These are phyloP conservation scores for Falciphora oryzae DNA, from an alignment of 2,329 filamentous ascomycete genomes.

Conservation along the genomic window DNA sequence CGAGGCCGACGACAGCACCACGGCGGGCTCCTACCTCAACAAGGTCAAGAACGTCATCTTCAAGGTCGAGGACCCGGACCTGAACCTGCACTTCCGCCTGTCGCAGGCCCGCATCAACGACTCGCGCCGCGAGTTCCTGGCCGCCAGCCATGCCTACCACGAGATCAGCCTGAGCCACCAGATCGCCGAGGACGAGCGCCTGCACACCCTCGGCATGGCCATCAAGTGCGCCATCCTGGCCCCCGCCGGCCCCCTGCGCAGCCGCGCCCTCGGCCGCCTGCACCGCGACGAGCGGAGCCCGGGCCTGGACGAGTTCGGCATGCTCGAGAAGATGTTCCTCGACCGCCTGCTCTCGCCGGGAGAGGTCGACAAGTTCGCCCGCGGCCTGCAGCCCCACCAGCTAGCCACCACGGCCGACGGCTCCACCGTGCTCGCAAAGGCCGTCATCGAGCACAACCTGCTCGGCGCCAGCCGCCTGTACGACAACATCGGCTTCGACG, in stretches of 20 bases:
- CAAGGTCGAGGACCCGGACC: slow-evolving; percentile 65
- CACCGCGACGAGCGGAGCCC: slow-evolving; percentile 88
- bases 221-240: slow-evolving; percentile 91
- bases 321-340: slow-evolving; percentile 96
- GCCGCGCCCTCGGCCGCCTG: slow-evolving; percentile 70
- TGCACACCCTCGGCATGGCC: slow-evolving; percentile 78
- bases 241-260: slow-evolving; percentile 80
- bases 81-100: slow-evolving; percentile 80
- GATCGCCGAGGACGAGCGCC: slow-evolving; percentile 80
- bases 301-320: slow-evolving; percentile 72
- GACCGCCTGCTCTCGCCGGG: slow-evolving; percentile 73
- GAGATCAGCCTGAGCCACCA: slow-evolving; percentile 71
- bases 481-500: slow-evolving; percentile 69
- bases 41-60: slow-evolving; percentile 91
- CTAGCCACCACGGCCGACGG: slow-evolving; percentile 86
- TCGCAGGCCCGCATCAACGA: slow-evolving; percentile 92
- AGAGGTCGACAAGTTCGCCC: slow-evolving; percentile 84
- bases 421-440: slow-evolving; percentile 85
- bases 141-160: slow-evolving; percentile 84
- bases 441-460: slow-evolving; percentile 93
- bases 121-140: slow-evolving; percentile 81
- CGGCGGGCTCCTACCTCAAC: slow-evolving; percentile 83
- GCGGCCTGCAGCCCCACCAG: slow-evolving; percentile 78
- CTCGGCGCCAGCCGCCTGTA: slow-evolving; percentile 77
- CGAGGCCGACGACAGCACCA: slow-evolving; percentile 84